Evolutionary conservation across 371 early-diverging fungal genomes (phyloP), one percentile per base, ranked within the genome.

Genomic region (Saksenaea oblongispora): DNA sequence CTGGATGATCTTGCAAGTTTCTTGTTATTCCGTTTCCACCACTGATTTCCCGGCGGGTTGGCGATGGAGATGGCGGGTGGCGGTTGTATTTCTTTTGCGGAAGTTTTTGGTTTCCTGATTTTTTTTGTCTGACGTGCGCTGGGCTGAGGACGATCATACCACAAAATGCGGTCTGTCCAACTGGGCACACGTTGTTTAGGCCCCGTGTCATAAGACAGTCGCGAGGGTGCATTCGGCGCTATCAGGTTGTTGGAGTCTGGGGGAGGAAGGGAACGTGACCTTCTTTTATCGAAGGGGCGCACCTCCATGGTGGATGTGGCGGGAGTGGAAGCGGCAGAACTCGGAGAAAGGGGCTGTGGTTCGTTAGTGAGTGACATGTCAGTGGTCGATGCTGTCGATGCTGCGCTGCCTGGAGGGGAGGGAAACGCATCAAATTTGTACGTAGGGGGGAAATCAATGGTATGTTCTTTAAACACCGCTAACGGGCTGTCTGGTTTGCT

Each of bases 161-260:
- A 93, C 57, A 95, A 71, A 51, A 95, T 94, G 7, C 97, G 86
- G 66, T 96, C 97, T 0, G 94, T 94, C 93, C 95, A 95, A 7
- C 92, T 87, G 1, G 97, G 97, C 0, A 94, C 87, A 5, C 97
- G 87, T 66, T 86, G 84, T 73, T 95, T 96, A 22, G 86, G 82
- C 51, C 90, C 88, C 9, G 91, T 84, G 62, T 94, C 93, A 63
- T 93, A 93, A 1, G 62, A 66, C 2, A 79, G 59, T 5, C 62
- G 59, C 0, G 34, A 22, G 3, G 63, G 65, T 5, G 61, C 47
- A 17, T 67, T 58, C 54, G 51, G 24, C 54, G 56, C 14, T 9
- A 47, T 47, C 10, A 47, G 24, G 10, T n/a, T 22, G 11, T 22
- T 22, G 8, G 5, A 3, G 24, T 41, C 44, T 36, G 39, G 51